phyloP scores from a whole-genome alignment of 306 rosid genomes.

The Dryas drummondii region DNA sequence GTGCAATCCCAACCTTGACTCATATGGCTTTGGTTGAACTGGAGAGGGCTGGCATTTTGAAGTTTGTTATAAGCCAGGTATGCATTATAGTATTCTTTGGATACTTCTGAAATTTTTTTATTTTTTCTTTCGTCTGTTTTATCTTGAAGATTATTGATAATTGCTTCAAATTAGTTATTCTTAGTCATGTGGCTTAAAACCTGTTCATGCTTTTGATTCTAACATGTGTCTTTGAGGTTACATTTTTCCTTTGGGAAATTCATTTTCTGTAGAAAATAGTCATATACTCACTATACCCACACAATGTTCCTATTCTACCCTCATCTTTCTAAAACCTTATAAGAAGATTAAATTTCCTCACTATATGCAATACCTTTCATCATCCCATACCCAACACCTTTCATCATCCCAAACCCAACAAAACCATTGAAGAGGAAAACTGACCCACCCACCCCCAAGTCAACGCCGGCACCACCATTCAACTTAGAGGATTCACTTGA shows the following conservation, averaged over 20 bases:
- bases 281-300: no score
- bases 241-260: neutral
- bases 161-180: neutral
- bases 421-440: no score
- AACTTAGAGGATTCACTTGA: no score
- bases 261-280: no score
- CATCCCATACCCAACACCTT: no score
- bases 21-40: constrained; percentile 90
- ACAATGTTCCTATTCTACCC: no score
- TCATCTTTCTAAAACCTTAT: no score
- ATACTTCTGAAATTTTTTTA: neutral
- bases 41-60: constrained; percentile 81
- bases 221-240: neutral
- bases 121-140: neutral
- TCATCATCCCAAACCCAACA: no score
- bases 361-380: no score
- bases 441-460: no score
- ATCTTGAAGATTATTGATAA: neutral
- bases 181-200: neutral
- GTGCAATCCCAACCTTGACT: constrained; percentile 87
- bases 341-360: no score
- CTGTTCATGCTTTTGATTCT: constrained; percentile 14
- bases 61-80: constrained; percentile 95
- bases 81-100: neutral
- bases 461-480: no score